Evolutionary conservation across 1,284 basidiomycete genomes (phyloP).

Genomic region (Lignosus rhinocerotis): DNA sequence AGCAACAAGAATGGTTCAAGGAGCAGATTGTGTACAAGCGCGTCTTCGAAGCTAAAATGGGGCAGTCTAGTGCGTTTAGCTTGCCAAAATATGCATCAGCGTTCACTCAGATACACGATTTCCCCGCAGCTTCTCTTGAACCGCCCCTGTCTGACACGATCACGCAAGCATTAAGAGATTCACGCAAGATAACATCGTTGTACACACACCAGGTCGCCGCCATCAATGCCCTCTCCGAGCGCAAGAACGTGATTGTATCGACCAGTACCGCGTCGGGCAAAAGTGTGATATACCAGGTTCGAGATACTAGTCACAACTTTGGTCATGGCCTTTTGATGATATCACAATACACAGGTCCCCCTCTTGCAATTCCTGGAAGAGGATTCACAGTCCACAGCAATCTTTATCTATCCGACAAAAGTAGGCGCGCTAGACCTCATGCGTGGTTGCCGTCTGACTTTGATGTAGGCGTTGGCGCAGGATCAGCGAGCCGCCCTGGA

Average conservation of each 20-base stretch:
- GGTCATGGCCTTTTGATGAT: neutral
- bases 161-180: constrained; percentile 55
- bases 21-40: constrained; percentile 66
- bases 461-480: constrained; percentile 77
- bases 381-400: constrained; percentile 64
- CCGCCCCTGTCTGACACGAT: constrained; percentile 61
- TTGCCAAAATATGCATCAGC: constrained; percentile 4
- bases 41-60: constrained; percentile 52
- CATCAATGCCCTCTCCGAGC: constrained; percentile 63
- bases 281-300: constrained; percentile 85
- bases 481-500: constrained; percentile 78
- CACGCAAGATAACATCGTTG: constrained; percentile 66
- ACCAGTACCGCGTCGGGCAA: constrained; percentile 93
- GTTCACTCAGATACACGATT: neutral
- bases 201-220: constrained; percentile 83
- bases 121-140: constrained; percentile 48
- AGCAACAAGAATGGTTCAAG: constrained; percentile 60
- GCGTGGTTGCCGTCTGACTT: neutral
- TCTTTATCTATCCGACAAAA: constrained; percentile 92
- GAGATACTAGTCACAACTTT: neutral
- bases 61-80: constrained; percentile 45
- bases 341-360: constrained; percentile 57
- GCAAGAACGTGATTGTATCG: constrained; percentile 82
- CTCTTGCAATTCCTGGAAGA: constrained; percentile 69
- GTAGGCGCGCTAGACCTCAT: constrained; percentile 34